Evolutionary conservation across 371 early-diverging fungal species (phyloP).

Genomic region (Mortierella sp.): DNA sequence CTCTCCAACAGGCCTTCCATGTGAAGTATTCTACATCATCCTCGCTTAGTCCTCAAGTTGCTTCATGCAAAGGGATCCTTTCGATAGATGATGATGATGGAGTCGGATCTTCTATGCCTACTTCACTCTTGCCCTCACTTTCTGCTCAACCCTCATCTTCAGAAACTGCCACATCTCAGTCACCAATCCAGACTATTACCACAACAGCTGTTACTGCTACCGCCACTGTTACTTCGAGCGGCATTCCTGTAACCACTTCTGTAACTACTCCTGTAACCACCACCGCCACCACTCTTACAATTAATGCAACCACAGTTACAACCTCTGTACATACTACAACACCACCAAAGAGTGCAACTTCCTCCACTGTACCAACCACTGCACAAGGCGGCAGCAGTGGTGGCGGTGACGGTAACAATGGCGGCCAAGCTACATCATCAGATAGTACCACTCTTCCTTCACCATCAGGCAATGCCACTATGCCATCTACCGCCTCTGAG

Average conservation of each 20-base stretch:
- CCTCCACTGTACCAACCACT: neutral
- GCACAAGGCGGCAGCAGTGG: conserved; percentile 1
- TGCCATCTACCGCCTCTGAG: conserved; percentile 18
- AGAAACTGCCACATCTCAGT: neutral
- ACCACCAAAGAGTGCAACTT: neutral
- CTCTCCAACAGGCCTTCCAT: conserved; percentile 15
- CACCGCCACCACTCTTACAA: neutral
- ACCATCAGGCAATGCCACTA: neutral
- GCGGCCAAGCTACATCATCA: neutral
- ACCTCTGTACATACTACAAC: neutral
- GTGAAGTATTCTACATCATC: conserved; percentile 11
- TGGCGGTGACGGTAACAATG: neutral
- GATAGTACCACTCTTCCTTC: neutral
- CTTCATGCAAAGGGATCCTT: conserved; percentile 8
- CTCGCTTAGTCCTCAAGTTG: neutral
- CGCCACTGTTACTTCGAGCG: neutral
- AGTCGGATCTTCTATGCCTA: neutral
- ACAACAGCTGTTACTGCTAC: neutral
- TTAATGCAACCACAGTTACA: neutral
- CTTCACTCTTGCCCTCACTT: neutral
- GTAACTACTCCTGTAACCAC: neutral
- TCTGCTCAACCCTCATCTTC: neutral
- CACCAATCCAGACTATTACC: neutral
- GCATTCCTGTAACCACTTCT: neutral
- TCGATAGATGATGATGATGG: neutral